Base-by-base conservation (phyloP, 2,329 filamentous ascomycete genomes). In the Beauveria sp. region DNA sequence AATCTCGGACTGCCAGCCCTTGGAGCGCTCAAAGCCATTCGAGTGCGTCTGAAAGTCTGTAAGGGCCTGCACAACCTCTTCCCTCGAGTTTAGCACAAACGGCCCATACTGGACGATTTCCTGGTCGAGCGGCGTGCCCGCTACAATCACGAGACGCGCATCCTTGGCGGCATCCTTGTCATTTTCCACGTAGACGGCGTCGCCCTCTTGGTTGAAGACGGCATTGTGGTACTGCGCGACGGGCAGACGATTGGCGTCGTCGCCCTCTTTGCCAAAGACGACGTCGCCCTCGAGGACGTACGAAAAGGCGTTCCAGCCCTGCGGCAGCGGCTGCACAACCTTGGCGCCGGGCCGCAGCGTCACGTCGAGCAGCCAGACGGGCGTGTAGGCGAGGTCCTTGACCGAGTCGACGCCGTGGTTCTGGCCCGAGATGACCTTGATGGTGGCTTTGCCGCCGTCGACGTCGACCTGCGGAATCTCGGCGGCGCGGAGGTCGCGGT, bases 321-420 rank as follows among this genome's bases (percentile, higher is more conserved):
- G 76, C 0, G 93, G 93, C 3, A 98, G 71, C 5, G 83, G 74
- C 77, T 98, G 93, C 24, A 79, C 81, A 66, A 98, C 79, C 63
- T 80, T 85, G 52, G 90, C 92, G 58, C 93, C 93, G 0, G 93
- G 92, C 68, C 85, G 77, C 58, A 98, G 84, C 22, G 84, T 86
- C 57, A 97, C 79, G 72, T 98, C 93, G 50, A 98, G 80, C 64
- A 96, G 81, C 93, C 93, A 98, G n/a, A 98, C 92, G 0, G 95
- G 95, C 1, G 93, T 98, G 75, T 98, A 97, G 16, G 93, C 93
- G 50, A 98, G 79, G 70, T 98, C 93, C 71, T 93, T 86, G 58
- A 96, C 84, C 16, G 87, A 91, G 71, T 97, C 93, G 58, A 95
- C 84, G 50, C 91, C 93, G 69, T 92, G 88, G 60, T 86, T 88